Percentiles rank a stretch among this genome's conserved stretches.
Conservation (phyloP, 179 eudicot species). For the Amaranthus tricolor region DNA sequence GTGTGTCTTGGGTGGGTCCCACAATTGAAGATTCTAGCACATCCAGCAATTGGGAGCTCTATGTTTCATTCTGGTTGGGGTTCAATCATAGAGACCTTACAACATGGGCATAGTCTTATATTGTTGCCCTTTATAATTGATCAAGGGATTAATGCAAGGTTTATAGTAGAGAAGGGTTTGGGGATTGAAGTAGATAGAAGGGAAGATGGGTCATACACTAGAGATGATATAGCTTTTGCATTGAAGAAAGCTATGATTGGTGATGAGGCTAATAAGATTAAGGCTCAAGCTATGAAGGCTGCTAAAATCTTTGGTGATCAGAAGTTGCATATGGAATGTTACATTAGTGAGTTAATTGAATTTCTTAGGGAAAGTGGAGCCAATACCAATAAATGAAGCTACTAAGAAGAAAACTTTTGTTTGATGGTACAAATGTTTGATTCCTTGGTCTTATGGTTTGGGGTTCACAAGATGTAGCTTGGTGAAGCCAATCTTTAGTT, state of each 20-base stretch:
- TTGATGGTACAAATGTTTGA: no score
- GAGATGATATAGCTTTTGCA: conserved; percentile 36
- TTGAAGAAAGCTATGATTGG: conserved; percentile 37
- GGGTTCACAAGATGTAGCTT: no score
- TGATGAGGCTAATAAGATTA: conserved; percentile 28
- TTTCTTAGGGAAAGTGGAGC: conserved; percentile 1
- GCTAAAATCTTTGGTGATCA: conserved; percentile 14
- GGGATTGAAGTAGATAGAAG: conserved; percentile 41
- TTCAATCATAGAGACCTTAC: conserved; percentile 37
- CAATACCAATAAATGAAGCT: neutral
- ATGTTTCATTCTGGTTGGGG: conserved; percentile 51
- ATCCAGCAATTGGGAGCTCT: conserved; percentile 40
- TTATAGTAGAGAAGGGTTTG: conserved; percentile 38
- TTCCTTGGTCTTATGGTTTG: no score
- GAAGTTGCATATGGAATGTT: conserved; percentile 17
- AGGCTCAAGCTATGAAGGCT: conserved; percentile 23
- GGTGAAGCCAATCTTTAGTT: no score
- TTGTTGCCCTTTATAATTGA: conserved; percentile 41
- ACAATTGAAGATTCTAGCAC: conserved; percentile 40
- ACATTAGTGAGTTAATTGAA: conserved; percentile 11
- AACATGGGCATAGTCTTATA: conserved; percentile 41
- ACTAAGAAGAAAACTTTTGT: neutral
- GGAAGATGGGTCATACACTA: conserved; percentile 39
- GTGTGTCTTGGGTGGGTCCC: conserved; percentile 50
- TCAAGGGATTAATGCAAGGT: conserved; percentile 44